Conservation (phyloP, 169 alveolate genomes). For the Plasmodium chabaudi region DNA sequence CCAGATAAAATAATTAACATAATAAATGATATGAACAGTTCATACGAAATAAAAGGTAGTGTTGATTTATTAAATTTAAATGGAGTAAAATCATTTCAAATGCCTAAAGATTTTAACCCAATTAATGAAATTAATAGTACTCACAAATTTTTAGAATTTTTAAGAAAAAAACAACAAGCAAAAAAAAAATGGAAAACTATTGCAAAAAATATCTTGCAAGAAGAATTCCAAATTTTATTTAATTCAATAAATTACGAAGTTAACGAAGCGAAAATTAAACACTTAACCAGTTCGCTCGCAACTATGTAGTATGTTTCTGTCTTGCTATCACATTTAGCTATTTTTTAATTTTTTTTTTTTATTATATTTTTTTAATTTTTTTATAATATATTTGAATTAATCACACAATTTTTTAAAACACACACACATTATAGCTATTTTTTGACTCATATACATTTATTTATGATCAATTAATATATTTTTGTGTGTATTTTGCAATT, state of each 20-base stretch:
- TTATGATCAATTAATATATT: too few species aligned
- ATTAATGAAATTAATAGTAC: slow-evolving; percentile 29
- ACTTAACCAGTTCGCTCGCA: slow-evolving; percentile 21
- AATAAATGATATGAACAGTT: slow-evolving; percentile 67
- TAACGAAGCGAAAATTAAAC: slow-evolving; percentile 41
- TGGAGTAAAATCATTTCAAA: slow-evolving; percentile 38
- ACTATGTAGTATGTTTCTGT: slow-evolving; percentile 4
- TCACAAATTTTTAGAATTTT: slow-evolving; percentile 27
- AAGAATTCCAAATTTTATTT: slow-evolving; percentile 31
- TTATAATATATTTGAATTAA: too few species aligned
- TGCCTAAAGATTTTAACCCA: slow-evolving; percentile 10
- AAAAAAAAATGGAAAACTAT: slow-evolving; percentile 50
- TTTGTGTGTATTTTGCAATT: too few species aligned
- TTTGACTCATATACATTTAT: too few species aligned
- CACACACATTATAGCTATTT: too few species aligned
- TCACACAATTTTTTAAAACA: too few species aligned
- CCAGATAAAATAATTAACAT: slow-evolving; percentile 46
- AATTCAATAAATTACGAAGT: slow-evolving; percentile 28
- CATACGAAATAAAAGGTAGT: slow-evolving; percentile 53
- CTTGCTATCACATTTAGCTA: background rate
- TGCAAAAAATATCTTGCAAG: slow-evolving; percentile 28
- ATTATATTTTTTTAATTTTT: too few species aligned
- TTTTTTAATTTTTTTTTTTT: too few species aligned
- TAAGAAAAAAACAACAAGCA: slow-evolving; percentile 53
- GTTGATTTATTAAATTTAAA: slow-evolving; percentile 58